Percentiles rank a stretch among this genome's conserved stretches.
Evolutionary conservation across 179 eudicot species (phyloP).

Genomic region (Patellifolia procumbens): DNA sequence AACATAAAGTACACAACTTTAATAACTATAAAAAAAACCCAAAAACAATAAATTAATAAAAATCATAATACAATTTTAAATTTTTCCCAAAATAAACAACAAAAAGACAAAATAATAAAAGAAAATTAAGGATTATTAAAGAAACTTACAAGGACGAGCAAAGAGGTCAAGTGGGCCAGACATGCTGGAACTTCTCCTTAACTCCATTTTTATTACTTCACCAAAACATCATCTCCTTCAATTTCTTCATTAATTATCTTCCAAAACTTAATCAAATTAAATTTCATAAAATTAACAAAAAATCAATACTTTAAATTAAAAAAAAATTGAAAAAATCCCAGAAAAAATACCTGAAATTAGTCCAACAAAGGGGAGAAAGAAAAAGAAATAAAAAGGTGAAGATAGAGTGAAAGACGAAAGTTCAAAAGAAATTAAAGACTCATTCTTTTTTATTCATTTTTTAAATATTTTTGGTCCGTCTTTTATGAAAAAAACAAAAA

Average conservation of each 20-base stretch:
- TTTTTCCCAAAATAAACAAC: no score
- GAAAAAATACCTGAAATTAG: not conserved
- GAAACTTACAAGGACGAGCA: conserved; percentile 40
- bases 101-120: no score
- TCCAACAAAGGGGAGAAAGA: not conserved
- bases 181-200: conserved; percentile 29
- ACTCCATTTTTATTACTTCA: conserved; percentile 9
- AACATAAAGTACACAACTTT: no score
- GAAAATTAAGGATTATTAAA: not conserved
- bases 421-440: not conserved
- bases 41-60: not conserved
- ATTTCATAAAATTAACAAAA: not conserved
- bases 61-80: not conserved
- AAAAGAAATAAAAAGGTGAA: not conserved
- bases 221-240: not conserved
- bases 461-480: not conserved
- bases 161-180: conserved; percentile 40
- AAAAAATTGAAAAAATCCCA: not conserved
- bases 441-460: not conserved
- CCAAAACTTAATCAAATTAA: not conserved
- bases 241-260: not conserved
- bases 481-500: not conserved
- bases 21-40: not conserved
- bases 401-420: not conserved
- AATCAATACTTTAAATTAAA: not conserved